Conservation (phyloP, 2,329 filamentous ascomycete species). For the Penicillium sp. region DNA sequence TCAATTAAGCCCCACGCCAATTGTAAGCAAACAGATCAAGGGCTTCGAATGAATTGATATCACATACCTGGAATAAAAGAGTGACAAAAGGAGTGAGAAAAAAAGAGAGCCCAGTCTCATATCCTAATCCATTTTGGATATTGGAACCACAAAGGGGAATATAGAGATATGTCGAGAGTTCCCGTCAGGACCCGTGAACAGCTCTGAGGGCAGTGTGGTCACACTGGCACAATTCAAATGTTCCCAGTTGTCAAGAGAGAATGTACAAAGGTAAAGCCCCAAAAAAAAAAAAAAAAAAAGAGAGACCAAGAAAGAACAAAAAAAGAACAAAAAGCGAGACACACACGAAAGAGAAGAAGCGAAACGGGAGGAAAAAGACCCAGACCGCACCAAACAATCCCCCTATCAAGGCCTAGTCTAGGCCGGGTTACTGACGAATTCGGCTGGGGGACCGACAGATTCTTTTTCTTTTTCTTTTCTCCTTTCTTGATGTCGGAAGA, state of each 20-base stretch:
- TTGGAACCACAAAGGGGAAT: not conserved
- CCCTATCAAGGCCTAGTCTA: constrained; percentile 24
- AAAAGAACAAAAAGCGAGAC: not conserved
- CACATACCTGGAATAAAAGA: constrained; percentile 19
- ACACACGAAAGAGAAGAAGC: constrained; percentile 5
- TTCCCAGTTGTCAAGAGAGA: not conserved
- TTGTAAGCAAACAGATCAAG: not conserved
- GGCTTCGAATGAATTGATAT: not conserved
- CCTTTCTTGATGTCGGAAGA: not conserved
- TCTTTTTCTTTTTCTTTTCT: not conserved
- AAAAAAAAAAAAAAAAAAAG: too few relatives aligned
- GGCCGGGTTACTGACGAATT: constrained; percentile 21
- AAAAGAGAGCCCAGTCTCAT: constrained; percentile 2
- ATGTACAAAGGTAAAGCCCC: constrained; percentile 1
- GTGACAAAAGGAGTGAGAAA: constrained; percentile 6
- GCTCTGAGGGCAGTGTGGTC: constrained; percentile 6
- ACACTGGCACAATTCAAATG: not conserved
- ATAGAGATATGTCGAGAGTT: constrained; percentile 7
- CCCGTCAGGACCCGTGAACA: not conserved
- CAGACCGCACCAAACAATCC: constrained; percentile 19
- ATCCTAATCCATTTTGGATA: constrained; percentile 20
- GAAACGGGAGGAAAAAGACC: constrained; percentile 18
- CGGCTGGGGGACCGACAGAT: constrained; percentile 3
- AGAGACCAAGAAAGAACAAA: not conserved
- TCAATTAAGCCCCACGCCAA: not conserved